Evolutionary conservation across 805 yeast genomes (phyloP).

Genomic region (Pichia exigua): DNA sequence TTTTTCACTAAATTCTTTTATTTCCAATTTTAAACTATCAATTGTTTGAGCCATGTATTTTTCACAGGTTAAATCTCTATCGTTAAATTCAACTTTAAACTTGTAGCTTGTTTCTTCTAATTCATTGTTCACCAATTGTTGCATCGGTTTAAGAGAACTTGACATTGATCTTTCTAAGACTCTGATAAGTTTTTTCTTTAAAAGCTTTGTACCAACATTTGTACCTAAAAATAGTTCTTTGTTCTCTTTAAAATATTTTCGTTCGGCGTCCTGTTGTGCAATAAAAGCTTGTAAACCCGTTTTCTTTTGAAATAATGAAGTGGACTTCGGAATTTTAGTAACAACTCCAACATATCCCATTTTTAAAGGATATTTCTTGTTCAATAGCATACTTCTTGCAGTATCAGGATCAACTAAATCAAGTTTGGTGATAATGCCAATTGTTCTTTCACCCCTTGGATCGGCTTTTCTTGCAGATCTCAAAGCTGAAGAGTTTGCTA

Average conservation of each 20-base stretch:
- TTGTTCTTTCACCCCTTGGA: constrained; percentile 91
- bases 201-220: constrained; percentile 63
- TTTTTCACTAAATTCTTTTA: constrained; percentile 76
- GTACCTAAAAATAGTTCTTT: constrained; percentile 55
- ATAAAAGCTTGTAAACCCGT: constrained; percentile 55
- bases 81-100: constrained; percentile 95
- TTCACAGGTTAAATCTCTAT: constrained; percentile 87
- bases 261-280: constrained; percentile 63
- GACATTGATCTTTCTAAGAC: constrained; percentile 92
- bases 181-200: constrained; percentile 74
- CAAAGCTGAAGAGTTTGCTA: constrained; percentile 92
- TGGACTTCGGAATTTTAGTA: constrained; percentile 52
- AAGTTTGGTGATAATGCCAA: constrained; percentile 91
- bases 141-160: constrained; percentile 78
- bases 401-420: constrained; percentile 76
- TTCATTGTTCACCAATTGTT: constrained; percentile 76
- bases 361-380: constrained; percentile 78
- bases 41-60: constrained; percentile 88
- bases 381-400: constrained; percentile 62
- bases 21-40: constrained; percentile 75
- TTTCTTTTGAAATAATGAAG: constrained; percentile 44
- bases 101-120: constrained; percentile 87
- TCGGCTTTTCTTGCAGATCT: constrained; percentile 85
- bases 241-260: constrained; percentile 54
- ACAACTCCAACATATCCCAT: constrained; percentile 99